Conservation (phyloP, 371 early-diverging fungal genomes). For the Syncephalastrum contaminatum region DNA sequence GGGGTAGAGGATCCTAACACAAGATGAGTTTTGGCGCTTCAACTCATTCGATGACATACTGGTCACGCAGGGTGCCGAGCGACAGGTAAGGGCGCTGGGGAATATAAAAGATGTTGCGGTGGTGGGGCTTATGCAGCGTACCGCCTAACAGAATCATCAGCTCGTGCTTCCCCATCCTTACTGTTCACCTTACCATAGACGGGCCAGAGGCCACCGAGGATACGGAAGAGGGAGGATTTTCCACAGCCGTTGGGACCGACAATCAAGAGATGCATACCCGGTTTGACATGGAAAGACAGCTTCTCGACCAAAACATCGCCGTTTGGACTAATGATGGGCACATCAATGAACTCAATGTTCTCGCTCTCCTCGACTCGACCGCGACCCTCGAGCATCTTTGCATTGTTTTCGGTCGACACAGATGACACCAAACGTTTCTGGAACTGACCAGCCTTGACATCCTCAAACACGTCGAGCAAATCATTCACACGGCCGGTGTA, state of each 20-base stretch:
- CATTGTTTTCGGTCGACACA: constrained; percentile 55
- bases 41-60: constrained; percentile 39
- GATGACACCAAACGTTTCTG: constrained; percentile 66
- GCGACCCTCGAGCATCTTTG: constrained; percentile 60
- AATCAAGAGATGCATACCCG: constrained; percentile 89
- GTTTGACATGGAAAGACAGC: constrained; percentile 85
- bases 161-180: background rate
- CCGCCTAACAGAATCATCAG: constrained; percentile 52
- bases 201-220: constrained; percentile 94
- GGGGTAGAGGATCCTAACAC: constrained; percentile 76
- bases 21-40: background rate
- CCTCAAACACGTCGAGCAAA: constrained; percentile 78
- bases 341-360: constrained; percentile 85
- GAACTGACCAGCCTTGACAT: constrained; percentile 72
- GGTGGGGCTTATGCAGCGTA: constrained; percentile 76
- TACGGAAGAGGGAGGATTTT: constrained; percentile 93
- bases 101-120: constrained; percentile 92
- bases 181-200: constrained; percentile 60
- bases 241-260: constrained; percentile 97
- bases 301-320: constrained; percentile 92
- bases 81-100: constrained; percentile 96
- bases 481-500: constrained; percentile 87
- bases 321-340: constrained; percentile 95
- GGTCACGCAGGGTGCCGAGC: constrained; percentile 93
- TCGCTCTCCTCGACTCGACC: constrained; percentile 68